These are phyloP conservation scores for Lactarius hatsudake DNA, from an alignment of 768 basidiomycete genomes.

Conservation along the genomic window DNA sequence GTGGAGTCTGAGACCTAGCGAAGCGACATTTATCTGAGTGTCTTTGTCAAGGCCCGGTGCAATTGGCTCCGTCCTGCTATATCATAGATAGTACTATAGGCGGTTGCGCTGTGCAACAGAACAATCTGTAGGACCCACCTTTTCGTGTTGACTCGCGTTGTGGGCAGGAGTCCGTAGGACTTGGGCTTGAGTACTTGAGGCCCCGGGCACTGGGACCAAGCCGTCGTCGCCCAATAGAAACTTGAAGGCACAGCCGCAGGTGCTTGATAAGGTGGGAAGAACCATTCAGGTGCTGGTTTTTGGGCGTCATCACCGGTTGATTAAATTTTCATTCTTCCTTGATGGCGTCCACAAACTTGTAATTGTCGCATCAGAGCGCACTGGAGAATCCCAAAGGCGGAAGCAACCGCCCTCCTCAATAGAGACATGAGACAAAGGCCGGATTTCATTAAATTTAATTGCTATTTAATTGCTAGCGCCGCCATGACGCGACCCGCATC, in stretches of 20 bases:
- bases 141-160: not conserved
- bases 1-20: not conserved
- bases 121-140: not conserved
- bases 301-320: too few species aligned
- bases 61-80: not conserved
- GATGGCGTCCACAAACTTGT: too few species aligned
- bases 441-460: too few species aligned
- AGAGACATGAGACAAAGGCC: too few species aligned
- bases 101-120: not conserved
- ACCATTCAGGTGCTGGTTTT: too few species aligned
- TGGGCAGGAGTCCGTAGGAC: not conserved
- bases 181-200: too few species aligned
- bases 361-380: too few species aligned
- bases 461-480: too few species aligned
- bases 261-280: not conserved
- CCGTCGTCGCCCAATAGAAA: not conserved
- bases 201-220: not conserved
- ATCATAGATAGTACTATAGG: not conserved
- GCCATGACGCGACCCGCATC: too few species aligned
- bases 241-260: not conserved
- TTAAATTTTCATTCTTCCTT: too few species aligned
- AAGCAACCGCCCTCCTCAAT: too few species aligned
- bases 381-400: too few species aligned
- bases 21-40: not conserved
- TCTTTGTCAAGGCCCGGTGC: not conserved